phyloP scores from a whole-genome alignment of 2,329 filamentous ascomycete species.

The Aspergillus sp. region DNA sequence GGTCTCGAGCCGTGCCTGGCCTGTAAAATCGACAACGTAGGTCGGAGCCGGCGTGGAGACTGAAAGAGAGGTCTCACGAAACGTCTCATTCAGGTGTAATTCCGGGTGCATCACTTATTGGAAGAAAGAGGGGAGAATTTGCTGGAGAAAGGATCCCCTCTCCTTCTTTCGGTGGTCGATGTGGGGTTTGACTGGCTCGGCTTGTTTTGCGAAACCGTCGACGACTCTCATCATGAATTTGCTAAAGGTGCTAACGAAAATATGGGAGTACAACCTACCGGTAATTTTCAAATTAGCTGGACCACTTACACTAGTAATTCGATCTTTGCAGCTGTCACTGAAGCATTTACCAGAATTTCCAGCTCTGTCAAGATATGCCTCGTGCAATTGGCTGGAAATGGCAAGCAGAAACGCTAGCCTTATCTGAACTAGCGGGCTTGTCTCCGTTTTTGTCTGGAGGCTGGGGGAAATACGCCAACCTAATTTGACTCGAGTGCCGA shows the following conservation, averaged over 20 bases:
- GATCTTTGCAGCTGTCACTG: background rate
- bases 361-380: background rate
- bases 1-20: conserved; percentile 11
- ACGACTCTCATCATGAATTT: background rate
- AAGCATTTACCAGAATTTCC: background rate
- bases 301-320: background rate
- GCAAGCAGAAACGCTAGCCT: background rate
- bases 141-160: background rate
- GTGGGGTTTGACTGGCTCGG: background rate
- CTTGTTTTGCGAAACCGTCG: background rate
- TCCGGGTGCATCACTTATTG: background rate
- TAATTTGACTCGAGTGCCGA: conserved; percentile 10
- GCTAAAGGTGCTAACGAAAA: no score
- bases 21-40: conserved; percentile 7
- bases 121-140: background rate
- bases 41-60: conserved; percentile 8
- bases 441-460: background rate
- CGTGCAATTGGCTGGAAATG: background rate
- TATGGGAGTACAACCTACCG: background rate
- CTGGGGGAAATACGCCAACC: background rate
- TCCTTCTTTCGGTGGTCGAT: background rate
- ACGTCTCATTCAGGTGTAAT: conserved; percentile 11
- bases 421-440: background rate
- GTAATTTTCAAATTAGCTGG: background rate
- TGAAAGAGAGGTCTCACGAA: conserved; percentile 13